Evolutionary conservation across 2,329 filamentous ascomycete genomes (phyloP), one percentile per base, ranked within the genome.

Genomic region (Stachybotrys elegans): DNA sequence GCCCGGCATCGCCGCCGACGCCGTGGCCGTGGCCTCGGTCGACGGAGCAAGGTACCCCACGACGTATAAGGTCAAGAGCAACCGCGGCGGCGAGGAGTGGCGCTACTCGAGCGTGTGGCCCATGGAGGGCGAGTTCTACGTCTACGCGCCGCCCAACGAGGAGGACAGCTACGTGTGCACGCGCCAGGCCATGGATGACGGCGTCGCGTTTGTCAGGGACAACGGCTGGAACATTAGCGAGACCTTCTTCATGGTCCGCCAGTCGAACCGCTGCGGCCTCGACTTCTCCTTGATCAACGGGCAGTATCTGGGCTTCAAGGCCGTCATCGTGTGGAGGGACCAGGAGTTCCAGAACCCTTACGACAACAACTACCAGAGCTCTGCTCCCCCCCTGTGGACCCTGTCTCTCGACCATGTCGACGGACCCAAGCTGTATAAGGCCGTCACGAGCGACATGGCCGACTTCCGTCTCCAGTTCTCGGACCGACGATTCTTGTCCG

Each of bases 391-490:
- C 20, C 8, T 42, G 27, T 20, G 13, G 27, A 19, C 16, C 36
- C 3, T 39, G 27, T 35, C 37, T 5, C 12, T 45, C 11, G 43
- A 45, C 16, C 19, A 42, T 11, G 22, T 41, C 9, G 43, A 45
- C 31, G 43, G 43, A 14, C 43, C 43, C 4, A 45, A 45, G 37
- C 19, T 45, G 19, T 45, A 39, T 8, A 32, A 42, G 4, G 49
- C 47, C 25, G 32, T 44, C 16, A 46, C 47, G 1, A 49, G 49
- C 3, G 52, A 52, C 4, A 42, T 48, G 32, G 48, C 54, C 43
- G 54, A 54, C 41, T 54, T 53, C 25, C 57, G 40, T 46, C 42
- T 53, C 52, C 5, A 44, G 46, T 36, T 58, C 51, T 22, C 53
- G 52, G 20, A 47, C 55, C 35, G 22, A 47, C 32, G 48, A 50